phyloP scores from a whole-genome alignment of 257 asterid genomes.

The Eustoma russellianum region DNA sequence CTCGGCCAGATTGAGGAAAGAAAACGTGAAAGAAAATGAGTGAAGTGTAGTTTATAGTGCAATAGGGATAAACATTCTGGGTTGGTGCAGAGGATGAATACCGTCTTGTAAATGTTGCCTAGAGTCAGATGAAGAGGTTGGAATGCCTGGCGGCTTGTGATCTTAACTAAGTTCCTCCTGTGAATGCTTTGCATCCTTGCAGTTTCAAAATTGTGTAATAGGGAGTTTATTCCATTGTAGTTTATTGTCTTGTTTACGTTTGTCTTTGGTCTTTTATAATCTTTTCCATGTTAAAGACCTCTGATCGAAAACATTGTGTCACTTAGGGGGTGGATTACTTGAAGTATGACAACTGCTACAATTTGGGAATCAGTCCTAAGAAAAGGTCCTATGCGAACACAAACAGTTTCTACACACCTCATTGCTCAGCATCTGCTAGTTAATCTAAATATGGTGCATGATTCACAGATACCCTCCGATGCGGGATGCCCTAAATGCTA shows the following conservation, averaged over 20 bases:
- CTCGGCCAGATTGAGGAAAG: no score
- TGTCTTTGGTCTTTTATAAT: background rate
- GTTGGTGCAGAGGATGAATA: no score
- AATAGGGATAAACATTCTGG: no score
- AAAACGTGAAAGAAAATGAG: no score
- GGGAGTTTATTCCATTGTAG: no score
- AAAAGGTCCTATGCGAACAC: constrained; percentile 41
- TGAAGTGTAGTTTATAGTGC: no score
- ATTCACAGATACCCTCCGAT: constrained; percentile 83
- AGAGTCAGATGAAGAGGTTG: no score
- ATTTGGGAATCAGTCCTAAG: constrained; percentile 74
- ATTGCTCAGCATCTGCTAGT: background rate
- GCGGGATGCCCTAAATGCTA: constrained; percentile 92
- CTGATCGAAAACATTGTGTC: constrained; percentile 12
- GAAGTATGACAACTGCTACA: constrained; percentile 96
- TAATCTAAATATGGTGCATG: constrained; percentile 2
- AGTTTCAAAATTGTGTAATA: background rate
- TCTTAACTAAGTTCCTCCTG: no score
- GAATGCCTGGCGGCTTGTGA: no score
- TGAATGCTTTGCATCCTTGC: background rate
- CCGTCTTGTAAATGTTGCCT: no score
- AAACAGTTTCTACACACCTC: background rate
- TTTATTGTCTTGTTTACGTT: no score
- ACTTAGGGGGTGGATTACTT: constrained; percentile 78
- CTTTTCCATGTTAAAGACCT: constrained; percentile 6